Evolutionary conservation across 2,329 filamentous ascomycete species (phyloP).

Genomic region (Cordyceps javanica): DNA sequence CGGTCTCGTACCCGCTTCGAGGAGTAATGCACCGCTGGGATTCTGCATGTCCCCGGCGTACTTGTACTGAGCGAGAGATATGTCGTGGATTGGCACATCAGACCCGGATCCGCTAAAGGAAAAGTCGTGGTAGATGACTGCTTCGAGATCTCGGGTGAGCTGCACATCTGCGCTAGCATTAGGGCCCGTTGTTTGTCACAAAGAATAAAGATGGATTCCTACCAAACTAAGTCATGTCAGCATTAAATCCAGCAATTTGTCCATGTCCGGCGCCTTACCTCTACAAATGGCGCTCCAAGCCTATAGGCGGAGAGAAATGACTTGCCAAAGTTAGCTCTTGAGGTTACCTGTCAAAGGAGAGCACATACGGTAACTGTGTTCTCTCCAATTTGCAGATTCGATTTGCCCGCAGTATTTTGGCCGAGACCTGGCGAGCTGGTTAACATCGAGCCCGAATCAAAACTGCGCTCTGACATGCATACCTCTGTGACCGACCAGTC

Average conservation of each 20-base stretch:
- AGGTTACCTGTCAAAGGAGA: accelerated
- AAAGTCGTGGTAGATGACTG: constrained; percentile 37
- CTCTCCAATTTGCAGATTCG: constrained; percentile 9
- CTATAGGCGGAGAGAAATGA: constrained; percentile 5
- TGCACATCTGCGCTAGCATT: constrained; percentile 28
- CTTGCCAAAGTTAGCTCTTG: not conserved
- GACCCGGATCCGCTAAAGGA: constrained; percentile 35
- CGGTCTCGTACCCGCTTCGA: constrained; percentile 1
- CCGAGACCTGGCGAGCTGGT: not conserved
- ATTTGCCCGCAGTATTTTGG: constrained; percentile 2
- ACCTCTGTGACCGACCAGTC: constrained; percentile 30
- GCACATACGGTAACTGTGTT: constrained; percentile 1
- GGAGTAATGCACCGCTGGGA: constrained; percentile 1
- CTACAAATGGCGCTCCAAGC: constrained; percentile 9
- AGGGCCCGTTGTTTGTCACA: no score
- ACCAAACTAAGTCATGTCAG: constrained; percentile 8
- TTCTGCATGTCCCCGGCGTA: constrained; percentile 22
- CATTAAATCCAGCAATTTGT: no score
- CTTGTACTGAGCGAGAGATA: constrained; percentile 33
- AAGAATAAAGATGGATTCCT: not conserved
- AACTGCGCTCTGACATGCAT: not conserved
- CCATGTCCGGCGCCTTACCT: not conserved
- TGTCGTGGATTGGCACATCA: constrained; percentile 32
- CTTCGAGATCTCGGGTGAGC: constrained; percentile 32
- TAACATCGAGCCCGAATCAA: not conserved